phyloP scores from a whole-genome alignment of 2,329 filamentous ascomycete species.

The Cladosporium sp. region DNA sequence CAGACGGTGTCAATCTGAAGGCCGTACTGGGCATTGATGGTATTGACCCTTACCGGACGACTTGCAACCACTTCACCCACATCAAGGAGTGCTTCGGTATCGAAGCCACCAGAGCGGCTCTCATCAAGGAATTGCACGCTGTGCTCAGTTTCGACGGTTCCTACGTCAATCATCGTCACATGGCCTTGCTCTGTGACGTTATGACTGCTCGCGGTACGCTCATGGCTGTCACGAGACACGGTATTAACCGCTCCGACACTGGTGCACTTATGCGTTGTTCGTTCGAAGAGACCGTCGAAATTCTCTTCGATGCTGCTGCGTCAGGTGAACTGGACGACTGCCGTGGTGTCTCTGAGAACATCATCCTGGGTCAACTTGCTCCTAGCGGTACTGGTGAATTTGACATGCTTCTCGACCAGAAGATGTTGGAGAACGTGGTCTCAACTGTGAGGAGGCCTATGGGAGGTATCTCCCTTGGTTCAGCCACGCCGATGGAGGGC shows the following conservation, averaged over 20 bases:
- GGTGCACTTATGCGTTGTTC: conserved; percentile 99
- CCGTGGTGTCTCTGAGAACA: conserved; percentile 96
- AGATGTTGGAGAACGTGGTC: conserved; percentile 95
- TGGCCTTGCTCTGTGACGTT: conserved; percentile 91
- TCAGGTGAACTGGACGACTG: conserved; percentile 97
- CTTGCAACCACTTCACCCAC: conserved; percentile 94
- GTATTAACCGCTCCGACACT: conserved; percentile 97
- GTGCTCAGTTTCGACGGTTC: conserved; percentile 98
- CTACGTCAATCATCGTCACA: conserved; percentile 98
- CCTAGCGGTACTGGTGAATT: conserved; percentile 97
- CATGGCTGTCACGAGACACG: conserved; percentile 95
- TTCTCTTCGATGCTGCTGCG: conserved; percentile 91
- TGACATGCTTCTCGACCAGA: conserved; percentile 87
- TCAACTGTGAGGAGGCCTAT: conserved; percentile 55
- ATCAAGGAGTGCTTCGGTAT: conserved; percentile 95
- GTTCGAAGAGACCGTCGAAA: conserved; percentile 98
- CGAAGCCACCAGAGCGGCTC: conserved; percentile 83
- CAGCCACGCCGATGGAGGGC: conserved; percentile 69
- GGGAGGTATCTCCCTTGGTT: conserved; percentile 77
- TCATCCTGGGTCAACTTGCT: conserved; percentile 96
- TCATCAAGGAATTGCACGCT: conserved; percentile 85
- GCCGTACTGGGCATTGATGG: conserved; percentile 84
- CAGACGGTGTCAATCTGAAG: conserved; percentile 82
- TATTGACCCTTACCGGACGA: conserved; percentile 82
- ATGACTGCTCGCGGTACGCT: conserved; percentile 96